Evolutionary conservation across 345 rosid species (phyloP).

Genomic region (Cochlearia excelsa): DNA sequence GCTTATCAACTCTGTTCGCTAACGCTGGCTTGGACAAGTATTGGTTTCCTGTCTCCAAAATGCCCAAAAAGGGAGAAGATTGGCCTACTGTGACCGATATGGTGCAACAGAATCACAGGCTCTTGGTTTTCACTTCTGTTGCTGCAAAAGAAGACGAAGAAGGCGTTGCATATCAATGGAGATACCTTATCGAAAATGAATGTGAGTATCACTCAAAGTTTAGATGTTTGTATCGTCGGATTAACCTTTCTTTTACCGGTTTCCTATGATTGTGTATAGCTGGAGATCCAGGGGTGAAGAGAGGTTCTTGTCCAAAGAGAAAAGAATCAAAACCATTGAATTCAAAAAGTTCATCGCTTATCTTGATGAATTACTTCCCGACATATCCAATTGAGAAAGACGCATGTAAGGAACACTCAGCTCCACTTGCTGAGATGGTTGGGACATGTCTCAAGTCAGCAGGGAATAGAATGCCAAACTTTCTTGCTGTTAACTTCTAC

Average conservation of each 20-base stretch:
- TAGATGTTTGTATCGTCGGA: background rate
- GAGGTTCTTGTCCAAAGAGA: slow-evolving; percentile 83
- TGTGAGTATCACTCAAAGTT: slow-evolving; percentile 39
- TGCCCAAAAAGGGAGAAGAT: slow-evolving; percentile 92
- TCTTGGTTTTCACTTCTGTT: slow-evolving; percentile 86
- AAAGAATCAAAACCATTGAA: slow-evolving; percentile 72
- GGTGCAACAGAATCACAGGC: slow-evolving; percentile 78
- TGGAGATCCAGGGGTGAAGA: slow-evolving; percentile 91
- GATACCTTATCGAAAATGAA: slow-evolving; percentile 86
- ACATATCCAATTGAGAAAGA: slow-evolving; percentile 73
- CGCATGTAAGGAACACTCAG: slow-evolving; percentile 93
- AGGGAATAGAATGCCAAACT: slow-evolving; percentile 79
- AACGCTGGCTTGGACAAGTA: slow-evolving; percentile 83
- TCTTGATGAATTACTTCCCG: slow-evolving; percentile 88
- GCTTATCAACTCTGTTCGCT: slow-evolving; percentile 60
- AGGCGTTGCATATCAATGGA: slow-evolving; percentile 98
- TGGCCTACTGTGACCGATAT: slow-evolving; percentile 94
- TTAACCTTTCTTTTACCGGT: slow-evolving; percentile 4
- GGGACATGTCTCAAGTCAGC: slow-evolving; percentile 83
- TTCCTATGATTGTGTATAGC: slow-evolving; percentile 49
- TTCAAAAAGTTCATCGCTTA: slow-evolving; percentile 72
- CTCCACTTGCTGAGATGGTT: slow-evolving; percentile 79
- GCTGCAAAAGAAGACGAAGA: slow-evolving; percentile 93
- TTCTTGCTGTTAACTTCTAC: slow-evolving; percentile 91
- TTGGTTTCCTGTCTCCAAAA: slow-evolving; percentile 81